Evolutionary conservation across 129 eudicot genomes (phyloP).

Genomic region (Tanacetum coccineum): DNA sequence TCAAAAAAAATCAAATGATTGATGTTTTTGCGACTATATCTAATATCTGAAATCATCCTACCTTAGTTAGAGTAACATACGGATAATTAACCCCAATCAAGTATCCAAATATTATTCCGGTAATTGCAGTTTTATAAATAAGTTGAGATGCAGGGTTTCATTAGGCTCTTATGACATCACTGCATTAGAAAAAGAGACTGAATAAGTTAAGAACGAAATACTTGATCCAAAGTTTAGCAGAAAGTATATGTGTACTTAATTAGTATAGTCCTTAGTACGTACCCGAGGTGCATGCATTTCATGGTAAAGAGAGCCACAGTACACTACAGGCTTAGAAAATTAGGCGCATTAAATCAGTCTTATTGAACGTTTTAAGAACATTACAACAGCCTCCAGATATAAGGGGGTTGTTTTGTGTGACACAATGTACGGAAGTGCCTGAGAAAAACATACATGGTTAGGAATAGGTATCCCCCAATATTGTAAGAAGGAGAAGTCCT

Average conservation of each 20-base stretch:
- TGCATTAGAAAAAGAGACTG: slow-evolving; percentile 5
- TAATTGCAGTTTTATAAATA: slow-evolving; percentile 49
- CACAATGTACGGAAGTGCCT: slow-evolving; percentile 5
- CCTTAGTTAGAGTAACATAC: slow-evolving; percentile 58
- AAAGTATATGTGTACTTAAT: not conserved
- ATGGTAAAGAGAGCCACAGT: slow-evolving; percentile 41
- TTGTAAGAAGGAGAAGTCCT: not conserved
- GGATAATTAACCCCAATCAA: slow-evolving; percentile 80
- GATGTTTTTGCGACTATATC: not conserved
- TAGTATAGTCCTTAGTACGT: slow-evolving; percentile 4
- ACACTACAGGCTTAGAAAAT: slow-evolving; percentile 29
- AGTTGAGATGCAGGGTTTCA: slow-evolving; percentile 52
- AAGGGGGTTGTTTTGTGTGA: slow-evolving; percentile 5
- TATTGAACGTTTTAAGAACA: too few species aligned
- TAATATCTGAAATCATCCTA: slow-evolving; percentile 18
- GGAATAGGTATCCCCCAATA: too few species aligned
- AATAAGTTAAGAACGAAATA: slow-evolving; percentile 11
- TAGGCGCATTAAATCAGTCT: slow-evolving; percentile 31
- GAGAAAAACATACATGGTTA: slow-evolving; percentile 24
- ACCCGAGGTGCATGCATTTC: slow-evolving; percentile 68
- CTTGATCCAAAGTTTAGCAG: not conserved
- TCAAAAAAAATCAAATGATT: not conserved
- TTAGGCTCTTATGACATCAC: slow-evolving; percentile 58
- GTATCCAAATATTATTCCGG: slow-evolving; percentile 75
- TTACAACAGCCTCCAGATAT: not conserved